Percentiles rank a stretch among this genome's conserved stretches.
Evolutionary conservation across 768 basidiomycete species (phyloP).

Genomic region (Lactarius deliciosus): DNA sequence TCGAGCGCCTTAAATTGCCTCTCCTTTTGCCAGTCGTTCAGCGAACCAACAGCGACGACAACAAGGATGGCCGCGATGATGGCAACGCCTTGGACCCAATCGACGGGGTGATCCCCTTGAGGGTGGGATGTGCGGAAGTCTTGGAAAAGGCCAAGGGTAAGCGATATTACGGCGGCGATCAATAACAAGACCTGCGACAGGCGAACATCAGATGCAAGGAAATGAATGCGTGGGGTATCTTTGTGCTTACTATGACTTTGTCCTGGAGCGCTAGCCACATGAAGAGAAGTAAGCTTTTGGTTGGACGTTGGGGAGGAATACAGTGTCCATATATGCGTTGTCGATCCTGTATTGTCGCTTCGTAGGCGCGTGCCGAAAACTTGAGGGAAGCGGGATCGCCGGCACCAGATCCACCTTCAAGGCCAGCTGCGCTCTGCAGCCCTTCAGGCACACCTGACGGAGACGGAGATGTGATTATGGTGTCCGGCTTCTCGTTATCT

Average conservation of each 20-base stretch:
- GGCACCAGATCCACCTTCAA: not conserved
- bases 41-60: conserved; percentile 84
- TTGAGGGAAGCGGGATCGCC: not conserved
- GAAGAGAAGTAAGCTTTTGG: conserved; percentile 49
- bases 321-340: conserved; percentile 52
- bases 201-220: conserved; percentile 34
- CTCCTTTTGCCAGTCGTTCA: conserved; percentile 99
- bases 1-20: conserved; percentile 92
- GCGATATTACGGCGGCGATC: conserved; percentile 77
- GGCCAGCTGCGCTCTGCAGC: too few species aligned
- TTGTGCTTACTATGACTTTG: conserved; percentile 55
- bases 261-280: conserved; percentile 66
- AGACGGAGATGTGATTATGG: too few species aligned
- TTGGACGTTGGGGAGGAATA: conserved; percentile 46
- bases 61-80: conserved; percentile 75
- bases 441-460: too few species aligned
- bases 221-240: conserved; percentile 1
- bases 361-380: too few species aligned
- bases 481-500: too few species aligned
- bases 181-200: conserved; percentile 79
- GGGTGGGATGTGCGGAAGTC: conserved; percentile 76
- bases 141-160: conserved; percentile 92
- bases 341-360: conserved; percentile 44
- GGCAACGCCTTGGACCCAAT: conserved; percentile 91
- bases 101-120: conserved; percentile 64